Conservation (phyloP, 2,329 filamentous ascomycete species). For the Fusarium sororula region DNA sequence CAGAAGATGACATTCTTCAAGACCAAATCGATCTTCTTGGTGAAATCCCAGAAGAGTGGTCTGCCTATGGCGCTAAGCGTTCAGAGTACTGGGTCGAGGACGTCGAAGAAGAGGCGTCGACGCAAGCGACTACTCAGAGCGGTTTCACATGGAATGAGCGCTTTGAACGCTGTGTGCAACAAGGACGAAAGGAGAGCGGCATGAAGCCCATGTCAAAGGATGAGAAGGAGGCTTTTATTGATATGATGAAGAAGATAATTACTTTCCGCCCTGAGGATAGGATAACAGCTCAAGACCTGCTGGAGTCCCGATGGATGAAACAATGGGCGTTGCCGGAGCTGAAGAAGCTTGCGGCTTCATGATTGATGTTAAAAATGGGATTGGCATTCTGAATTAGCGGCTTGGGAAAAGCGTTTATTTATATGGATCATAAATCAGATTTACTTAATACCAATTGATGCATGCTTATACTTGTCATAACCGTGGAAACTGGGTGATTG, state of each 20-base stretch:
- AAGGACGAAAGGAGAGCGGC: constrained; percentile 26
- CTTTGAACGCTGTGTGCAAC: constrained; percentile 29
- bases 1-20: constrained; percentile 32
- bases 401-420: constrained; percentile 13
- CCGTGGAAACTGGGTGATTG: background rate
- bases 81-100: constrained; percentile 28
- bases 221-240: constrained; percentile 30
- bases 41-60: constrained; percentile 33
- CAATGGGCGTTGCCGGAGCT: constrained; percentile 35
- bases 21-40: constrained; percentile 33
- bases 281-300: constrained; percentile 16
- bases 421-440: background rate
- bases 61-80: constrained; percentile 16
- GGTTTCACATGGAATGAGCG: constrained; percentile 23
- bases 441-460: constrained; percentile 7
- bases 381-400: constrained; percentile 18
- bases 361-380: constrained; percentile 10
- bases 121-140: background rate
- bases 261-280: constrained; percentile 28
- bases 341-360: constrained; percentile 2
- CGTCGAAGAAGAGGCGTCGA: constrained; percentile 8
- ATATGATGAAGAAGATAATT: constrained; percentile 36
- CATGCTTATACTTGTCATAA: background rate
- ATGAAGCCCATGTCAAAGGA: constrained; percentile 25
- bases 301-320: constrained; percentile 33